These are phyloP conservation scores for Sordariomycetes sp. DNA, from an alignment of 2,329 filamentous ascomycete species.

Conservation along the genomic window DNA sequence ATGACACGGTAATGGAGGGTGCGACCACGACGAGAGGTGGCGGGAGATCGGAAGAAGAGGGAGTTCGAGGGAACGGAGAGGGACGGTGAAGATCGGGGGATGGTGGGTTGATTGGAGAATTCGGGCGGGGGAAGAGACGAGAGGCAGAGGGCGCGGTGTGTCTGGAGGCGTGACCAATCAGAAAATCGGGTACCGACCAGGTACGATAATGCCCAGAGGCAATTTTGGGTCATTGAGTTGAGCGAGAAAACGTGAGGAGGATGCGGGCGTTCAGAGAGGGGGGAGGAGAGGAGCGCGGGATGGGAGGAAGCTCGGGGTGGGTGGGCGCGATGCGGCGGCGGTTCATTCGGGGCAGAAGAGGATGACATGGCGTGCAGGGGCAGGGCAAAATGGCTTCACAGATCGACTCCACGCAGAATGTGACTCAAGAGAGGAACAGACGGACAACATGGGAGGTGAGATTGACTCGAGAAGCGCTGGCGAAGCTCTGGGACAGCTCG, in stretches of 20 bases:
- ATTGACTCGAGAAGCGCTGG: not conserved
- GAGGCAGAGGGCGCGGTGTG: not conserved
- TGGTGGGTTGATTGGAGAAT: slow-evolving; percentile 4
- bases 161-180: slow-evolving; percentile 1
- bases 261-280: not conserved
- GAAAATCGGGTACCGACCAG: slow-evolving; percentile 1
- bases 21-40: not conserved
- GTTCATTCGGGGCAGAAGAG: not conserved
- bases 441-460: no score
- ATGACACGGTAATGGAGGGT: slow-evolving; percentile 4
- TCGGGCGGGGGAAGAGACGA: not conserved
- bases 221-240: not conserved
- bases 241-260: not conserved
- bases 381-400: not conserved
- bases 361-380: not conserved
- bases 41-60: not conserved
- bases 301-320: not conserved
- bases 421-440: not conserved
- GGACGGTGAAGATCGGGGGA: not conserved
- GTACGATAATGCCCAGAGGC: not conserved
- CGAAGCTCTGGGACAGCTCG: not conserved
- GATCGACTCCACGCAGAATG: not conserved
- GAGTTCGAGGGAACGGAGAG: slow-evolving; percentile 3
- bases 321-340: not conserved
- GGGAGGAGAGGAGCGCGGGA: not conserved